These are phyloP conservation scores for Cutaneotrichosporon sp. DNA, from an alignment of 1,284 basidiomycete genomes.

Conservation along the genomic window DNA sequence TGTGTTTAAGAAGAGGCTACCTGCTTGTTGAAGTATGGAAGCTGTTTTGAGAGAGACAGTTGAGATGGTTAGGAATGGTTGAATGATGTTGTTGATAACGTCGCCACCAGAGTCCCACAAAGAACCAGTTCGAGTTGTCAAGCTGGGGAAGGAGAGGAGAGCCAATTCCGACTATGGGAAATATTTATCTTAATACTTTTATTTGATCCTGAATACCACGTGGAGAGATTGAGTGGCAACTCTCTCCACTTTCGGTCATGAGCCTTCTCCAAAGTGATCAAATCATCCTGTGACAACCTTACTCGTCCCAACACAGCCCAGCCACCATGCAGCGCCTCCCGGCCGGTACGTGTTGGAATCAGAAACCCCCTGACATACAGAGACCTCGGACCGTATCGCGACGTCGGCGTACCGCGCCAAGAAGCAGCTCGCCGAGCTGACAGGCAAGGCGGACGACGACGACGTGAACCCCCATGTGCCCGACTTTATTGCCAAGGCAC, in stretches of 20 bases:
- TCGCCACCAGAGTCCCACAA: slow-evolving; percentile 1
- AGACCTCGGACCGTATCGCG: slow-evolving; percentile 65
- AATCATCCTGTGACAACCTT: background rate
- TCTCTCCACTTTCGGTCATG: background rate
- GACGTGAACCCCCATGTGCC: slow-evolving; percentile 93
- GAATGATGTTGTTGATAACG: background rate
- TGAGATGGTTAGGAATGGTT: background rate
- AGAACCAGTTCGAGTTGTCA: background rate
- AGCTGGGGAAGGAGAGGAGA: background rate
- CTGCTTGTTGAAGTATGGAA: background rate
- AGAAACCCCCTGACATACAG: slow-evolving; percentile 11
- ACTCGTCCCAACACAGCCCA: slow-evolving; percentile 1
- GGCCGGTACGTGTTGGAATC: slow-evolving; percentile 17
- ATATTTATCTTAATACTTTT: background rate
- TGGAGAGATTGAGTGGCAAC: slow-evolving; percentile 1
- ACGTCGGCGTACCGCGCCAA: slow-evolving; percentile 89
- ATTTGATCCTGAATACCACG: background rate
- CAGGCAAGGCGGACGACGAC: slow-evolving; percentile 93
- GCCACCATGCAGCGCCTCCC: slow-evolving; percentile 32
- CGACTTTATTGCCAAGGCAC: slow-evolving; percentile 93
- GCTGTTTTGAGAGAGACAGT: slow-evolving; percentile 3
- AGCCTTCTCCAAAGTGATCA: background rate
- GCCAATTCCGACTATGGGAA: background rate
- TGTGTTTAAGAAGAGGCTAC: background rate
- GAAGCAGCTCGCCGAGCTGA: slow-evolving; percentile 90